A percentile compares a stretch with the other conserved stretches of the same genome.
Evolutionary conservation across 495 filamentous ascomycete genomes (phyloP).

Genomic region (Glonium stellatum): DNA sequence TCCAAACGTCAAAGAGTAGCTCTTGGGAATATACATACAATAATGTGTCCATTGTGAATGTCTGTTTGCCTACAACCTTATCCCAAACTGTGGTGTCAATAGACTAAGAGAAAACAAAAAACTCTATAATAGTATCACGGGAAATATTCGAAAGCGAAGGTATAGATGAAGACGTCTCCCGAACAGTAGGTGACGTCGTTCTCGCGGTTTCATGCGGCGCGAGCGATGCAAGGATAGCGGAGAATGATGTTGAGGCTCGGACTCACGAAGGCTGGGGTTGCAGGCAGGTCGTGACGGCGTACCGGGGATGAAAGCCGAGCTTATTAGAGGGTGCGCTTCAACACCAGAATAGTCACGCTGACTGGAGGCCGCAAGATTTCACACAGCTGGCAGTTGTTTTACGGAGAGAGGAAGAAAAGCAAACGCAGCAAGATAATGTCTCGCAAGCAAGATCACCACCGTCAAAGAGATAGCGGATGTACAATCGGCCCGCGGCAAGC

Average conservation of each 20-base stretch:
- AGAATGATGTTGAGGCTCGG: neutral
- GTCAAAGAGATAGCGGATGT: neutral
- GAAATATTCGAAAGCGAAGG: neutral
- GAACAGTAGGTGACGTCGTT: neutral
- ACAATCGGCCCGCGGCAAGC: neutral
- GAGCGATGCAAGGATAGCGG: neutral
- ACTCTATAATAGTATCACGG: neutral
- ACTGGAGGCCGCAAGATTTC: neutral
- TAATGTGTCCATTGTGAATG: conserved; percentile 62
- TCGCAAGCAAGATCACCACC: too few relatives aligned
- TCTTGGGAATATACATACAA: conserved; percentile 51
- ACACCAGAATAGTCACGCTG: neutral
- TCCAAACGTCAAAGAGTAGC: neutral
- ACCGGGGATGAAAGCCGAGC: neutral
- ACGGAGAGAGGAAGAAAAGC: neutral
- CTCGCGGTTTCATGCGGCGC: neutral
- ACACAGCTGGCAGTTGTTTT: neutral
- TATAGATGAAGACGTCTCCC: neutral
- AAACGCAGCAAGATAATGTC: neutral
- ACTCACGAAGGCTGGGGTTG: neutral
- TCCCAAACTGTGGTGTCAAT: neutral
- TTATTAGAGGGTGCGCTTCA: neutral
- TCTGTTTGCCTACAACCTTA: neutral
- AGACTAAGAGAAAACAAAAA: conserved; percentile 1
- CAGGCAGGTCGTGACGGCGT: neutral